phyloP scores from a whole-genome alignment of 1,284 basidiomycete species.

The Moniliella sp. region DNA sequence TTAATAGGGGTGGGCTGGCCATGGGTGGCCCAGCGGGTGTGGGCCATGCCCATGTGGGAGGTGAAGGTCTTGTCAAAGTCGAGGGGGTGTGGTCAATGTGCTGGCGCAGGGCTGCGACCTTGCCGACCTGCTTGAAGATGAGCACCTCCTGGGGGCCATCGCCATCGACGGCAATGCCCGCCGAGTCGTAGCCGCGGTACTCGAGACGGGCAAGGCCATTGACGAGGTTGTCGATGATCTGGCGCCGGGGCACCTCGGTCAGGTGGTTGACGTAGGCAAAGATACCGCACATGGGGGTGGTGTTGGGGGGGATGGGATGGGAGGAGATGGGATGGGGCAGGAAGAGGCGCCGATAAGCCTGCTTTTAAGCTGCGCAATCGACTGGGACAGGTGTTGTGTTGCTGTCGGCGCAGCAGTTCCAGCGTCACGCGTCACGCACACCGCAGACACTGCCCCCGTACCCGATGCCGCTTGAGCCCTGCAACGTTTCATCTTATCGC shows the following conservation, averaged over 20 bases:
- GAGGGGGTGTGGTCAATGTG: constrained; percentile 56
- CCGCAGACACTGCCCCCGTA: too few relatives aligned
- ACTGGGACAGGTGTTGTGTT: too few relatives aligned
- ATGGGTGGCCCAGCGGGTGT: constrained; percentile 98
- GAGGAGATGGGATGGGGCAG: too few relatives aligned
- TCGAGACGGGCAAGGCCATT: constrained; percentile 84
- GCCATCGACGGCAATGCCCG: constrained; percentile 74
- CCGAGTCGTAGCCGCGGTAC: constrained; percentile 95
- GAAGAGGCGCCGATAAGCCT: too few relatives aligned
- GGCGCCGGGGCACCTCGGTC: constrained; percentile 45
- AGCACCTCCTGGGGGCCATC: constrained; percentile 55
- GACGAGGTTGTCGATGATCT: constrained; percentile 72
- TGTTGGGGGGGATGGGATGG: background rate
- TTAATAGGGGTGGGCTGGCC: constrained; percentile 60
- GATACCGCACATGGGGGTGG: too few relatives aligned
- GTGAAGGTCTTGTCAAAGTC: constrained; percentile 63
- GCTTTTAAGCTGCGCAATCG: too few relatives aligned
- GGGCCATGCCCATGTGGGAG: constrained; percentile 84
- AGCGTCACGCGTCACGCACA: too few relatives aligned
- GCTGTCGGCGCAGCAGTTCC: too few relatives aligned
- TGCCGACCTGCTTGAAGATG: constrained; percentile 96
- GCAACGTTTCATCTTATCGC: too few relatives aligned
- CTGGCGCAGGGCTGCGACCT: constrained; percentile 80
- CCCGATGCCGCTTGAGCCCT: too few relatives aligned
- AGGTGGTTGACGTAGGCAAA: constrained; percentile 33